Evolutionary conservation across 805 yeast genomes (phyloP).

Genomic region (Myxozyma melibiosi): DNA sequence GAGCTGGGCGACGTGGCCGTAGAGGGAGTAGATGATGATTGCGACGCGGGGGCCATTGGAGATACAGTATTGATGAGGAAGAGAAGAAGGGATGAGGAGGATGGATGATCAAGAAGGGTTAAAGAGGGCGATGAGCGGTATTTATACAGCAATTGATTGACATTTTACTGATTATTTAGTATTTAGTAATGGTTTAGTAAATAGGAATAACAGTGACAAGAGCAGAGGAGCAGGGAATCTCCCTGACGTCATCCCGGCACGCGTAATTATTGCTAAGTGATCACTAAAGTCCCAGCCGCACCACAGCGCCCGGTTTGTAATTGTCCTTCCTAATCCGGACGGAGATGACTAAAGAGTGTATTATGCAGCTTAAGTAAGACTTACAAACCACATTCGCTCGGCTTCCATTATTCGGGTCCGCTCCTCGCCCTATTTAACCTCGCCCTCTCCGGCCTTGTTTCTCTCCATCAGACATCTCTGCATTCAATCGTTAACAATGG

Average conservation of each 20-base stretch:
- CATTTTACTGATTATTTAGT: too few relatives aligned
- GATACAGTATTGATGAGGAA: background rate
- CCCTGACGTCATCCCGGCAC: too few relatives aligned
- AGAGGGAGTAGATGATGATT: slow-evolving; percentile 76
- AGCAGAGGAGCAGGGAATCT: too few relatives aligned
- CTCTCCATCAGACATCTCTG: background rate
- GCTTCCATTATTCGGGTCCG: background rate
- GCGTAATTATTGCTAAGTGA: too few relatives aligned
- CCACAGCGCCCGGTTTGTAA: background rate
- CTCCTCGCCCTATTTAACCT: background rate
- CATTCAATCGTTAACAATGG: slow-evolving; percentile 17
- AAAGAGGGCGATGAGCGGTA: background rate
- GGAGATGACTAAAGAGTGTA: background rate
- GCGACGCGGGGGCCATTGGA: slow-evolving; percentile 55
- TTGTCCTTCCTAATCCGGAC: background rate
- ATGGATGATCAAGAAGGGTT: background rate
- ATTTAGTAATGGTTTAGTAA: too few relatives aligned
- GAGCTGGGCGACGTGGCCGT: slow-evolving; percentile 71
- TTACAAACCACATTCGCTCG: background rate
- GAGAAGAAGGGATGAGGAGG: background rate
- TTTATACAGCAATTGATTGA: too few relatives aligned
- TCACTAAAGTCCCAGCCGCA: too few relatives aligned
- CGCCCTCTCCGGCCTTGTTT: background rate
- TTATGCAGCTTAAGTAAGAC: background rate
- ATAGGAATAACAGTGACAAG: too few relatives aligned